A percentile compares a stretch with the other conserved stretches of the same genome.
These are phyloP conservation scores for Aspergillus sp. DNA, from an alignment of 2,329 filamentous ascomycete genomes.

Conservation along the genomic window DNA sequence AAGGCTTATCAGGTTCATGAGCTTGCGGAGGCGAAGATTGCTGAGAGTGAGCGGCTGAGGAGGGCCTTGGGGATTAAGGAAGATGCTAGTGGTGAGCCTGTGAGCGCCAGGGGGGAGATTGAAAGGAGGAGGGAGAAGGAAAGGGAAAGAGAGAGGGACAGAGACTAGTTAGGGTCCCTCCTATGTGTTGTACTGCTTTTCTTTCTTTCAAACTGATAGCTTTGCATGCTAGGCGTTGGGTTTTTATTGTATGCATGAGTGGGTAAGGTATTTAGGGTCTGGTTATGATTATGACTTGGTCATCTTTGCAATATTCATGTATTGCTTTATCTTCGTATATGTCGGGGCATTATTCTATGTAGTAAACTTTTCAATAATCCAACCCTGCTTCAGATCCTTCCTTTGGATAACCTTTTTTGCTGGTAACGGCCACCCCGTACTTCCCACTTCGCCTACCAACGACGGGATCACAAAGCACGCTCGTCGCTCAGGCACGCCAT, in stretches of 20 bases:
- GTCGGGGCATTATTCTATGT: slow-evolving; percentile 19
- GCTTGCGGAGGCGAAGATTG: slow-evolving; percentile 91
- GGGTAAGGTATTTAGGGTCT: background rate
- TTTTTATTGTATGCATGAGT: background rate
- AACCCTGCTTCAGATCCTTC: slow-evolving; percentile 70
- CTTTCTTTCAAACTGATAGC: background rate
- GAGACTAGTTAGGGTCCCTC: background rate
- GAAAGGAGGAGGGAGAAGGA: slow-evolving; percentile 16
- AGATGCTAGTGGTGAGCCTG: slow-evolving; percentile 76
- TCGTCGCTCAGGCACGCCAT: slow-evolving; percentile 53
- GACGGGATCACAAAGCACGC: slow-evolving; percentile 84
- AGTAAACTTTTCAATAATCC: slow-evolving; percentile 65
- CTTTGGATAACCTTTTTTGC: slow-evolving; percentile 81
- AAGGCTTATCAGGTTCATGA: slow-evolving; percentile 97
- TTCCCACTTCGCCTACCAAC: slow-evolving; percentile 67
- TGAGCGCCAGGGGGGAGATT: slow-evolving; percentile 19
- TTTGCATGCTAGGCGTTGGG: background rate
- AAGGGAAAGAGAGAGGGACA: slow-evolving; percentile 14
- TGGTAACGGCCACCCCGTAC: slow-evolving; percentile 79
- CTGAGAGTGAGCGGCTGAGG: slow-evolving; percentile 85
- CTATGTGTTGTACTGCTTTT: background rate
- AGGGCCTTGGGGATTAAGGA: slow-evolving; percentile 83
- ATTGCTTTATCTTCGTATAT: background rate
- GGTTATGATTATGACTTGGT: background rate
- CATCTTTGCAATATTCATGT: background rate